These are phyloP conservation scores for Kurtzmaniella fragi DNA, from an alignment of 805 yeast genomes.

Conservation along the genomic window DNA sequence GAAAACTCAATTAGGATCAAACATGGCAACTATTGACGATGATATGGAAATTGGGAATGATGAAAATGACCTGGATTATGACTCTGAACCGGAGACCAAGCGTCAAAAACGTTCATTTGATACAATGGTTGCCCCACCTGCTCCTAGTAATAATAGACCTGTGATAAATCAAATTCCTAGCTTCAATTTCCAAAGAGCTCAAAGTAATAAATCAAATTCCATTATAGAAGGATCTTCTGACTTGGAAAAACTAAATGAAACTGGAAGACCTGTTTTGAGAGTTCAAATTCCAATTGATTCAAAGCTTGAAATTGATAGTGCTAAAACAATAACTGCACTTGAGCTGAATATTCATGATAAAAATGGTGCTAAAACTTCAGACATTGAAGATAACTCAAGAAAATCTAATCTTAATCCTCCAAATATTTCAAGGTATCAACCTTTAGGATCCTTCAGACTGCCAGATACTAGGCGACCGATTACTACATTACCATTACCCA, in stretches of 20 bases:
- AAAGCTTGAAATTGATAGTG: slow-evolving; percentile 33
- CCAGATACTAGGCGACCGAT: slow-evolving; percentile 28
- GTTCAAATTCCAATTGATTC: slow-evolving; percentile 59
- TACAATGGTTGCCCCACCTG: slow-evolving; percentile 4
- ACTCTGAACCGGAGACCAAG: slow-evolving; percentile 34
- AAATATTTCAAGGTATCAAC: slow-evolving; percentile 11
- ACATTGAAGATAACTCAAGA: not conserved
- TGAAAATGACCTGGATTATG: slow-evolving; percentile 18
- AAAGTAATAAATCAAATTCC: no score
- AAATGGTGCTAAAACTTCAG: not conserved
- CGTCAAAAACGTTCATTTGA: slow-evolving; percentile 16
- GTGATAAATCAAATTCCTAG: no score
- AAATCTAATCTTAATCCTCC: not conserved
- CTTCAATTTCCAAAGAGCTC: no score
- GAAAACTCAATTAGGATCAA: slow-evolving; percentile 19
- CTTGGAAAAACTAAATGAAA: no score
- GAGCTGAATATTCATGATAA: slow-evolving; percentile 15
- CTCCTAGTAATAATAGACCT: not conserved
- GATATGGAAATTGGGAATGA: slow-evolving; percentile 15
- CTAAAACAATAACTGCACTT: slow-evolving; percentile 42
- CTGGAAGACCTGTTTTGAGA: slow-evolving; percentile 51
- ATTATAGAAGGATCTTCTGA: no score
- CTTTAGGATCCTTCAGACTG: slow-evolving; percentile 20
- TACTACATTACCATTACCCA: slow-evolving; percentile 29
- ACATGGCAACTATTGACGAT: slow-evolving; percentile 5